Evolutionary conservation across 352 stramenopile species (phyloP).

Genomic region (Globisporangium paddicum): DNA sequence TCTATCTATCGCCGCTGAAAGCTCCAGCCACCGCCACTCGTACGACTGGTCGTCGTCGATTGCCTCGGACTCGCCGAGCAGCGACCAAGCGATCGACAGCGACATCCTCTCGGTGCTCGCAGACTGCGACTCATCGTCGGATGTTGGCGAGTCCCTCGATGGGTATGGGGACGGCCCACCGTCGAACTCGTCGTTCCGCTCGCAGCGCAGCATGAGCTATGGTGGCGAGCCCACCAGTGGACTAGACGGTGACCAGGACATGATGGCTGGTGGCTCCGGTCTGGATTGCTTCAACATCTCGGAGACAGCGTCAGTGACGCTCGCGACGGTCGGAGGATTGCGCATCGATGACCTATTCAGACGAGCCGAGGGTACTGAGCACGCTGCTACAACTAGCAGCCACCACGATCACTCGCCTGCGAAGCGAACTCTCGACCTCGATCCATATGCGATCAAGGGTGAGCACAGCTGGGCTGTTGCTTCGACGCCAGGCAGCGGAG

Average conservation of each 20-base stretch:
- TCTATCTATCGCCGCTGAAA: background rate
- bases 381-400: background rate
- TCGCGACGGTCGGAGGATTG: conserved; percentile 4
- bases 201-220: conserved; percentile 17
- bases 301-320: conserved; percentile 12
- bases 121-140: conserved; percentile 33
- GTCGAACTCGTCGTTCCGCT: conserved; percentile 23
- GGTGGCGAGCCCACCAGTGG: conserved; percentile 1
- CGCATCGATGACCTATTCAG: conserved; percentile 13
- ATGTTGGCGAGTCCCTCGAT: conserved; percentile 23
- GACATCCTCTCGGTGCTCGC: conserved; percentile 72
- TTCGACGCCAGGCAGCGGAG: conserved; percentile 6
- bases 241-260: conserved; percentile 23
- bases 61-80: conserved; percentile 29
- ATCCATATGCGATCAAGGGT: conserved; percentile 16
- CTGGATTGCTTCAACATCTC: conserved; percentile 45
- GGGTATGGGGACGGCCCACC: conserved; percentile 9
- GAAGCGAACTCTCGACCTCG: conserved; percentile 14
- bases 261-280: conserved; percentile 7
- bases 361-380: background rate
- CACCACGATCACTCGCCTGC: background rate
- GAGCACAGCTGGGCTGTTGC: conserved; percentile 6
- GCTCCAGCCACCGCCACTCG: conserved; percentile 11
- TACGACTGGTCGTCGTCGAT: conserved; percentile 34
- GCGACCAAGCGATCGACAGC: conserved; percentile 67